A percentile compares a stretch with the other conserved stretches of the same genome.
These are phyloP conservation scores for Hordeum pubiflorum DNA, from an alignment of 202 grass and related monocot genomes.

Conservation along the genomic window DNA sequence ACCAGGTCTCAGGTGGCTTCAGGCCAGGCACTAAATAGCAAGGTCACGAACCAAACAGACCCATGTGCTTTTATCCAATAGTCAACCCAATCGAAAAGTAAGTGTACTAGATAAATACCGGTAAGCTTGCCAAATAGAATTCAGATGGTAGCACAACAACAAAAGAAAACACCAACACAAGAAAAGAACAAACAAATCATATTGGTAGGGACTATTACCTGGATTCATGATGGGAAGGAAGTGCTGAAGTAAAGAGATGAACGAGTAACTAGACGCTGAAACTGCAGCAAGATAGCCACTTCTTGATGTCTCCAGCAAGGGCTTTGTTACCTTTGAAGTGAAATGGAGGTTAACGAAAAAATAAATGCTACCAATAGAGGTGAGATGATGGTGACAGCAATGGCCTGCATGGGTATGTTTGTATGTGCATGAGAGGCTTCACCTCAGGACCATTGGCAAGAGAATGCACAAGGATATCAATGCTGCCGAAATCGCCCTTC, in stretches of 20 bases:
- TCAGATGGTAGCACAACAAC: not conserved
- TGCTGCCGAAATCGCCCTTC: conserved; percentile 88
- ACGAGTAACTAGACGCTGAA: conserved; percentile 96
- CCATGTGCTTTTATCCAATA: not conserved
- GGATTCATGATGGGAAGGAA: conserved; percentile 86
- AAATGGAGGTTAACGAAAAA: conserved; percentile 4
- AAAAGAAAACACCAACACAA: not conserved
- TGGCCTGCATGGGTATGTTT: not conserved
- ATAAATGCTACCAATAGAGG: not conserved
- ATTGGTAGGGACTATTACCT: conserved; percentile 27
- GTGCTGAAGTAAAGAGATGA: conserved; percentile 63
- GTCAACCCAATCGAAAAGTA: not conserved
- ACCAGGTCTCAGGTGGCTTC: no score
- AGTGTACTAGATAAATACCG: not conserved
- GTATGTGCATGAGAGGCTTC: not conserved
- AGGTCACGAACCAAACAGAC: no score
- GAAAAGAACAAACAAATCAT: not conserved
- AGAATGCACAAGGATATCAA: conserved; percentile 95
- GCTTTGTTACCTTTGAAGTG: conserved; percentile 56
- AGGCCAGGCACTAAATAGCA: no score
- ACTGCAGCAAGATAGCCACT: conserved; percentile 87
- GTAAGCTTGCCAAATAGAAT: not conserved
- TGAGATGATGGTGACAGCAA: not conserved
- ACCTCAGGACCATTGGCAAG: conserved; percentile 93
- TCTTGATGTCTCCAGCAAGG: conserved; percentile 93